Conservation (phyloP, 2,329 filamentous ascomycete species). For the Colletotrichum lupini region DNA sequence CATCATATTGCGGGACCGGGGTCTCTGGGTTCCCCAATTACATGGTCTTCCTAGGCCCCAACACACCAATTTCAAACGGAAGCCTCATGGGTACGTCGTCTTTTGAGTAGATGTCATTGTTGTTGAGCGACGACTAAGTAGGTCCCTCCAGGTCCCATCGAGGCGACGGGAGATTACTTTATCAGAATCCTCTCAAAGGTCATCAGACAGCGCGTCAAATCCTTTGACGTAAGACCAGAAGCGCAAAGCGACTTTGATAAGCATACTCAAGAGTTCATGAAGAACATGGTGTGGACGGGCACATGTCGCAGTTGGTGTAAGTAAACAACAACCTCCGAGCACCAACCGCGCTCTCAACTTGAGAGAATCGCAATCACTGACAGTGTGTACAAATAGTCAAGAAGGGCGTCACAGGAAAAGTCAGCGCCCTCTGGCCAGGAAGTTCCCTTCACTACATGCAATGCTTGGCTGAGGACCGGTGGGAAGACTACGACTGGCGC, state of each 20-base stretch:
- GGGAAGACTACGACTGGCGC: constrained; percentile 41
- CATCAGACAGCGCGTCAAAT: constrained; percentile 37
- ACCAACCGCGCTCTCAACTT: neutral
- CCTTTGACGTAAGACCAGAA: constrained; percentile 39
- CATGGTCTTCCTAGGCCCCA: constrained; percentile 45
- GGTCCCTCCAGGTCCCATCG: constrained; percentile 36
- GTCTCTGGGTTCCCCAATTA: constrained; percentile 43
- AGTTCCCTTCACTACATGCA: constrained; percentile 59
- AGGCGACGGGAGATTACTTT: constrained; percentile 43
- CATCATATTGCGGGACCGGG: constrained; percentile 46
- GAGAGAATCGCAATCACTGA: neutral
- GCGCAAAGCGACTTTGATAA: constrained; percentile 58
- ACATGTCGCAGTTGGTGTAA: constrained; percentile 13
- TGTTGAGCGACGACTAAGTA: neutral
- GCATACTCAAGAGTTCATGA: constrained; percentile 54
- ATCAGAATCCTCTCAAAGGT: constrained; percentile 40
- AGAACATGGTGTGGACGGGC: constrained; percentile 41
- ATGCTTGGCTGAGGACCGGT: constrained; percentile 44
- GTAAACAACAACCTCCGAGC: neutral
- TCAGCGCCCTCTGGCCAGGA: constrained; percentile 55
- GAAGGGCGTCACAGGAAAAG: constrained; percentile 46
- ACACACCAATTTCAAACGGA: constrained; percentile 43
- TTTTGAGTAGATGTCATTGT: too few species aligned
- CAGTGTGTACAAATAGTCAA: constrained; percentile 26
- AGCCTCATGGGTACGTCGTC: constrained; percentile 38